These are phyloP conservation scores for Ottelia alismoides DNA, from an alignment of 106 monocot species.

Conservation along the genomic window DNA sequence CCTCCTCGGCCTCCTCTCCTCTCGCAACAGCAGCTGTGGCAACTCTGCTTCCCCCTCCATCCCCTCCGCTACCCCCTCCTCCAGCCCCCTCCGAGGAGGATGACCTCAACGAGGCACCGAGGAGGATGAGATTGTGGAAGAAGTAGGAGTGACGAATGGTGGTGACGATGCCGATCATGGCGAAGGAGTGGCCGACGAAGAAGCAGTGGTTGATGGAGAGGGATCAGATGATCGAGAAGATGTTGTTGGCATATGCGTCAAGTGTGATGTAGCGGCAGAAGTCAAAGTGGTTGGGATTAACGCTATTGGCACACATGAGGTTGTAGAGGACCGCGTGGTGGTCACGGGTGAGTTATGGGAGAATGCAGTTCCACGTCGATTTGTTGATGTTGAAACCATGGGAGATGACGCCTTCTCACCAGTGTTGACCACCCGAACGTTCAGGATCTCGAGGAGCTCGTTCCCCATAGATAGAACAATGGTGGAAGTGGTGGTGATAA, in stretches of 20 bases:
- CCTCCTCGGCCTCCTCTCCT: too few species aligned
- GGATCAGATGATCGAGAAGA: conserved; percentile 60
- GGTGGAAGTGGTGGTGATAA: too few species aligned
- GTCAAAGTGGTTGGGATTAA: conserved; percentile 97
- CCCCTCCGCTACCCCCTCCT: too few species aligned
- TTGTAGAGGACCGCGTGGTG: conserved; percentile 79
- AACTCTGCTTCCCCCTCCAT: too few species aligned
- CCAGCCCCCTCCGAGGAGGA: too few species aligned
- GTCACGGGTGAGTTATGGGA: conserved; percentile 62
- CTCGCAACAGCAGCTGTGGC: too few species aligned
- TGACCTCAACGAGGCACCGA: conserved; percentile 77
- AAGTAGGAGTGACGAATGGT: conserved; percentile 60
- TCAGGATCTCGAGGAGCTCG: conserved; percentile 72
- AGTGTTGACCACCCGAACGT: conserved; percentile 69
- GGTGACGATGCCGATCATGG: conserved; percentile 91
- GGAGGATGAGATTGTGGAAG: conserved; percentile 77
- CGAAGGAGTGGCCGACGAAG: conserved; percentile 90
- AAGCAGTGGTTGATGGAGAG: conserved; percentile 56
- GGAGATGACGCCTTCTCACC: conserved; percentile 57
- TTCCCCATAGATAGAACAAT: too few species aligned
- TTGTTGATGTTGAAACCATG: conserved; percentile 97
- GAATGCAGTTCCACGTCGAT: conserved; percentile 74
- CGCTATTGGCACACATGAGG: conserved; percentile 90
- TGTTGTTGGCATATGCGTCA: conserved; percentile 80
- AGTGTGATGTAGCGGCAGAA: conserved; percentile 77